Evolutionary conservation across 805 yeast species (phyloP), one percentile per base, ranked within the genome.

Genomic region (Kuraishia borneana): DNA sequence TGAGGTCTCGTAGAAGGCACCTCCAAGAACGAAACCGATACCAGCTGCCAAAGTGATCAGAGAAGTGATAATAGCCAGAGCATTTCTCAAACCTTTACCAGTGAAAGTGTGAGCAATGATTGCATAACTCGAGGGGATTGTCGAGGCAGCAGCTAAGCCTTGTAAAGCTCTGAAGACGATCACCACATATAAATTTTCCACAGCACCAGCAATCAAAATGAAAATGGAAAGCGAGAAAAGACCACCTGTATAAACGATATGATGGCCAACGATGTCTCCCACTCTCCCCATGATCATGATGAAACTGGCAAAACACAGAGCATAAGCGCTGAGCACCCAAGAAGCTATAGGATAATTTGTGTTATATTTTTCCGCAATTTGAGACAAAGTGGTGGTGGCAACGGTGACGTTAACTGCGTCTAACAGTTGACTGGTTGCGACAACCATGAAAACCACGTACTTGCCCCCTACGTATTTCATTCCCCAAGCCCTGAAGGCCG

Each of bases 11-110:
- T 60, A 44, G 32, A 66, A 67, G 0, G 66, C 71, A 32, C 73
- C 71, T 21, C 73, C 72, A 2, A 66, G 23, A 6, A 65, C 36
- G 5, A 51, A 41, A 4, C 70, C 72, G 10, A 64, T 22, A 6
- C 68, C 68, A n/a, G 60, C 46, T 22, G 56, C 37, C 19, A 54
- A 30, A 37, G 57, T 44, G 35, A 50, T 27, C 22, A 51, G 43
- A 17, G 54, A 34, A 2, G 56, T 43, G 3, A 58, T 42, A 3
- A 40, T 39, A 5, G 50, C 42, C 18, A 58, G 34, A 2, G 60
- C 56, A 6, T 35, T 38, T 6, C 46, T 55, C 14, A 56, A 39
- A 10, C 42, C 36, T 20, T 47, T 43, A 1, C 55, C 61, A 3
- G 41, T 33, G 34, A 51, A 58, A 17, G 50, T 45, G 30, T 48